Evolutionary conservation across 2,329 filamentous ascomycete genomes (phyloP).

Genomic region (Pestalotiopsis sp.): DNA sequence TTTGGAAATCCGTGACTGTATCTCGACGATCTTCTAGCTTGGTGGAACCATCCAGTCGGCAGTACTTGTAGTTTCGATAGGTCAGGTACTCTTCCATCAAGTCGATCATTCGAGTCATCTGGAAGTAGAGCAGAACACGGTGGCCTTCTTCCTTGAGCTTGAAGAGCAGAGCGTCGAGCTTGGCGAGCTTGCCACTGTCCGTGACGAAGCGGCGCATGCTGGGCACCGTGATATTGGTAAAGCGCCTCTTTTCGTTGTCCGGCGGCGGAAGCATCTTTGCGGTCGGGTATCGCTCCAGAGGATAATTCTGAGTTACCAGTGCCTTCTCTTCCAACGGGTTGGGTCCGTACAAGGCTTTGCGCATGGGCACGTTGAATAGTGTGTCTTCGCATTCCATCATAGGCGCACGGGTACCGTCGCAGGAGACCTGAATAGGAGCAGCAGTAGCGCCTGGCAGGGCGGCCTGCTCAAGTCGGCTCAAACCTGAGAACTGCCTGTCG

Average conservation of each 20-base stretch:
- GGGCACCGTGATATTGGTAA: slow-evolving; percentile 88
- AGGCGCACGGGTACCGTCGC: slow-evolving; percentile 66
- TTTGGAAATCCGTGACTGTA: slow-evolving; percentile 96
- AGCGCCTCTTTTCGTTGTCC: slow-evolving; percentile 79
- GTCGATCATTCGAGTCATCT: slow-evolving; percentile 99
- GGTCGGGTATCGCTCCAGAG: slow-evolving; percentile 65
- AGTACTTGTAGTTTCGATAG: slow-evolving; percentile 99
- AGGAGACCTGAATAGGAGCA: slow-evolving; percentile 81
- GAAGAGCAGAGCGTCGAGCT: slow-evolving; percentile 83
- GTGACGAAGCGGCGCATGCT: slow-evolving; percentile 98
- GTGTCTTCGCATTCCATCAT: slow-evolving; percentile 69
- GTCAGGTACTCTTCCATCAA: slow-evolving; percentile 99
- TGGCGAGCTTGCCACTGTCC: slow-evolving; percentile 93
- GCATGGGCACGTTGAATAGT: slow-evolving; percentile 78
- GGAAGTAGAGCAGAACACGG: slow-evolving; percentile 96
- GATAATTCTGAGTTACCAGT: slow-evolving; percentile 73
- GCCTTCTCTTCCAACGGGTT: slow-evolving; percentile 68
- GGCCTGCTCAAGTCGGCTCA: slow-evolving; percentile 80
- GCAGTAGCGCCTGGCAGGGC: slow-evolving; percentile 79
- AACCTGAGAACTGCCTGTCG: slow-evolving; percentile 69
- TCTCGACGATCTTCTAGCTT: slow-evolving; percentile 97
- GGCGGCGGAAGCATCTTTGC: slow-evolving; percentile 74
- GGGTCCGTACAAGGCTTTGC: slow-evolving; percentile 74
- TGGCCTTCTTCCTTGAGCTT: slow-evolving; percentile 91
- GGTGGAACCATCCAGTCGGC: slow-evolving; percentile 92